Evolutionary conservation across 495 filamentous ascomycete species (phyloP).

Genomic region (Penicillium herquei): DNA sequence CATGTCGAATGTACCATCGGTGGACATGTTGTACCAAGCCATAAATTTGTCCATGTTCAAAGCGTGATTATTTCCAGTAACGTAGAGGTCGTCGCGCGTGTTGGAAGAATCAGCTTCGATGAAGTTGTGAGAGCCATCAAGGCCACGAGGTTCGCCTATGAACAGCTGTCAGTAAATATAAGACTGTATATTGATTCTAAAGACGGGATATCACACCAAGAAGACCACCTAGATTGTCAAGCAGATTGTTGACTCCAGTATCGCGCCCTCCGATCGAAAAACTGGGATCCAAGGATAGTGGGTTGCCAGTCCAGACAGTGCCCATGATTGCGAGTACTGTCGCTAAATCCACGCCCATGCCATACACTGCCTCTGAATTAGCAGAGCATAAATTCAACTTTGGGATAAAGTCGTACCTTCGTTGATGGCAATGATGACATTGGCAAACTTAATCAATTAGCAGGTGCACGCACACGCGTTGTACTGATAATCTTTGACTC

Average conservation of each 20-base stretch:
- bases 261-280: slow-evolving; percentile 39
- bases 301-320: slow-evolving; percentile 49
- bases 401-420: slow-evolving; percentile 15
- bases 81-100: slow-evolving; percentile 51
- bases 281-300: slow-evolving; percentile 36
- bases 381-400: neutral
- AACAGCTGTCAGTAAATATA: neutral
- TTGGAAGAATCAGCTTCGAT: slow-evolving; percentile 57
- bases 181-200: neutral
- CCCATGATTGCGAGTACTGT: slow-evolving; percentile 51
- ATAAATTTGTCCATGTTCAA: slow-evolving; percentile 46
- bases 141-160: slow-evolving; percentile 38
- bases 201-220: slow-evolving; percentile 14
- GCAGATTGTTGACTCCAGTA: slow-evolving; percentile 29
- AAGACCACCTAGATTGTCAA: slow-evolving; percentile 28
- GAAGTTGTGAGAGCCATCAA: slow-evolving; percentile 55
- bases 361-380: slow-evolving; percentile 33
- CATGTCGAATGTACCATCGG: slow-evolving; percentile 36
- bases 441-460: slow-evolving; percentile 30
- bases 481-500: neutral
- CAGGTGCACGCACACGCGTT: slow-evolving; percentile 11
- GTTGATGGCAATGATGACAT: slow-evolving; percentile 29
- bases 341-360: slow-evolving; percentile 51
- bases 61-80: slow-evolving; percentile 40
- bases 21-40: slow-evolving; percentile 36